These are phyloP conservation scores for Colletotrichum endophyticum DNA, from an alignment of 2,329 filamentous ascomycete species.

Conservation along the genomic window DNA sequence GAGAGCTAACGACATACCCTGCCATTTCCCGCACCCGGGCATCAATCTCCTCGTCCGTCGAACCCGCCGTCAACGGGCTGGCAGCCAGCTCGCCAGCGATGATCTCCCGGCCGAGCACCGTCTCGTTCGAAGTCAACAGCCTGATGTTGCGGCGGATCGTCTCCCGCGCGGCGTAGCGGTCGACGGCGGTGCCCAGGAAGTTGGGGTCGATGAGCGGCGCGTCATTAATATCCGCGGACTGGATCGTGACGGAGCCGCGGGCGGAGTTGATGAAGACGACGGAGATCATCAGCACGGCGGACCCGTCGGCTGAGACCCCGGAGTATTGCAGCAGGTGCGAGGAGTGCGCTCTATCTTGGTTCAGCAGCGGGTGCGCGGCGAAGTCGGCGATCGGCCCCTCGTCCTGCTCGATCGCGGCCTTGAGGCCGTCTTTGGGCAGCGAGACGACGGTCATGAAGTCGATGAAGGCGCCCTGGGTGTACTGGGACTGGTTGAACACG, in stretches of 20 bases:
- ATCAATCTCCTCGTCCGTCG: slow-evolving; percentile 33
- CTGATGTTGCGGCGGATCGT: slow-evolving; percentile 26
- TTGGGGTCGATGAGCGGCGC: slow-evolving; percentile 32
- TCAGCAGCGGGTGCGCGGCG: slow-evolving; percentile 35
- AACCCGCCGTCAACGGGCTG: slow-evolving; percentile 20
- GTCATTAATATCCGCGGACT: slow-evolving; percentile 20
- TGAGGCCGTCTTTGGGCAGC: slow-evolving; percentile 32
- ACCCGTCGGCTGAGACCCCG: not conserved
- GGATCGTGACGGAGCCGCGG: slow-evolving; percentile 28
- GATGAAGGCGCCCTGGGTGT: slow-evolving; percentile 34
- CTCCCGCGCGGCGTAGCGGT: slow-evolving; percentile 31
- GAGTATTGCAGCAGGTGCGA: slow-evolving; percentile 2
- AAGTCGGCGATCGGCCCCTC: slow-evolving; percentile 34
- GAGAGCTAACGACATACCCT: slow-evolving; percentile 23
- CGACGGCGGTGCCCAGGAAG: slow-evolving; percentile 31
- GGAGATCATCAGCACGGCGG: not conserved
- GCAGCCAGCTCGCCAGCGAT: slow-evolving; percentile 21
- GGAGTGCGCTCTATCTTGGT: not conserved
- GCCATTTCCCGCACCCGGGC: slow-evolving; percentile 19
- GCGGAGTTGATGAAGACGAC: slow-evolving; percentile 25
- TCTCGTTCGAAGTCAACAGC: not conserved
- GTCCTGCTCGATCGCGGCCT: slow-evolving; percentile 35
- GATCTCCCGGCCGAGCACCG: slow-evolving; percentile 24
- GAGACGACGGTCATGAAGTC: slow-evolving; percentile 40
- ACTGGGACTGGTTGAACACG: slow-evolving; percentile 37